A percentile compares a stretch with the other conserved stretches of the same genome.
phyloP scores from a whole-genome alignment of 257 asterid genomes.

The Nicotiana attenuata region DNA sequence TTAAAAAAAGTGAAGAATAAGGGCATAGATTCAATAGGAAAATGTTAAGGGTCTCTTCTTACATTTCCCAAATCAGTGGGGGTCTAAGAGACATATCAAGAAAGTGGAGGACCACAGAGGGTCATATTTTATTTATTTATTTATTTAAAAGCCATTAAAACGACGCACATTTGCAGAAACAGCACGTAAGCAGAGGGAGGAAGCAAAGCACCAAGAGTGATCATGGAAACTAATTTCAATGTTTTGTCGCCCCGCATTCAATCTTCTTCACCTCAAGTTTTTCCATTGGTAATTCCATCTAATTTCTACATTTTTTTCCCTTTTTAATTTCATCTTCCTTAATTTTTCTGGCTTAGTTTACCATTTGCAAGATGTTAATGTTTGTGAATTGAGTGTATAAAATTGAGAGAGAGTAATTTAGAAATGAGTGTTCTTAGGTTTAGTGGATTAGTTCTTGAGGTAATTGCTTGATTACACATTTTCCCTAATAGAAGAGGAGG shows the following conservation, averaged over 20 bases:
- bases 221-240: conserved; percentile 1
- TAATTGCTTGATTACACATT: not conserved
- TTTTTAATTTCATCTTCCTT: not conserved
- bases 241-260: not conserved
- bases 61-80: not conserved
- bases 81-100: not conserved
- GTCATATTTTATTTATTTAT: not conserved
- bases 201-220: not conserved
- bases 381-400: not conserved
- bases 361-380: too few species aligned
- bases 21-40: not conserved
- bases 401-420: not conserved
- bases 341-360: not conserved
- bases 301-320: not conserved
- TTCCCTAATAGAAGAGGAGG: not conserved
- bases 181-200: not conserved
- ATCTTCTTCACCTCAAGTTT: not conserved
- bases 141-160: not conserved
- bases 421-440: not conserved
- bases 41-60: not conserved
- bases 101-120: not conserved
- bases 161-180: too few species aligned
- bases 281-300: not conserved
- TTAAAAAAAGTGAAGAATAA: not conserved
- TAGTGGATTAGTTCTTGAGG: not conserved